Evolutionary conservation across 2,329 filamentous ascomycete species (phyloP), one percentile per base, ranked within the genome.

Genomic region (Bipolaris cookei): DNA sequence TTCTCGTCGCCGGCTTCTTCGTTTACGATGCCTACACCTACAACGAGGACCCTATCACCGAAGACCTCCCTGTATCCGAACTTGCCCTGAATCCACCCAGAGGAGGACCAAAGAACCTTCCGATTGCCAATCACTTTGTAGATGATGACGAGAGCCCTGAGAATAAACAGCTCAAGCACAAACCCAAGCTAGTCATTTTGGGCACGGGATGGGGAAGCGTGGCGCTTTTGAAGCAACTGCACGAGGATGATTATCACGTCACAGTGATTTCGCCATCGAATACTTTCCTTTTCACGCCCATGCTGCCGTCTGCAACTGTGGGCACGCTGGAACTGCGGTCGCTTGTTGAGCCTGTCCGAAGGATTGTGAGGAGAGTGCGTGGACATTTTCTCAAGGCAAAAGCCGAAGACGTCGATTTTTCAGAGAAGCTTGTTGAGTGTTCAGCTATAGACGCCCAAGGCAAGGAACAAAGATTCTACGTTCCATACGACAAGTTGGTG

Each of bases 241-340:
- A 94, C 61, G 89, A 92, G 0, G 91, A 93, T 11, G 91, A 97
- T 68, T 99, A 97, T 74, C 93, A 99, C 76, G 89, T 99, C 65
- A 98, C 94, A 4, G 90, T 99, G 37, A 89, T 99, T 41, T 96
- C 92, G 11, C 94, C 95, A 0, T 90, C 90, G 34, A 98, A 98
- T 71, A 97, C 98, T 79, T 99, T 99, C 79, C 80, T 99, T 30
- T 99, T 99, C 77, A 99, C 95, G 1, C 95, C 95, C 0, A 98
- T 99, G 93, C 83, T 99, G 41, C 95, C 95, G 1, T 97, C 92
- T 32, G 96, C 95, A 6, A 99, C 96, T 0, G 95, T 99, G 5
- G 96, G 96, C 11, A 99, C 95, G 0, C 82, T 99, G 30, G 94
- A 97, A 72, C 81, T 98, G 69, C 85, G 94, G 63, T 97, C 92